phyloP scores from a whole-genome alignment of 106 monocot species.

The Platanthera zijinensis region DNA sequence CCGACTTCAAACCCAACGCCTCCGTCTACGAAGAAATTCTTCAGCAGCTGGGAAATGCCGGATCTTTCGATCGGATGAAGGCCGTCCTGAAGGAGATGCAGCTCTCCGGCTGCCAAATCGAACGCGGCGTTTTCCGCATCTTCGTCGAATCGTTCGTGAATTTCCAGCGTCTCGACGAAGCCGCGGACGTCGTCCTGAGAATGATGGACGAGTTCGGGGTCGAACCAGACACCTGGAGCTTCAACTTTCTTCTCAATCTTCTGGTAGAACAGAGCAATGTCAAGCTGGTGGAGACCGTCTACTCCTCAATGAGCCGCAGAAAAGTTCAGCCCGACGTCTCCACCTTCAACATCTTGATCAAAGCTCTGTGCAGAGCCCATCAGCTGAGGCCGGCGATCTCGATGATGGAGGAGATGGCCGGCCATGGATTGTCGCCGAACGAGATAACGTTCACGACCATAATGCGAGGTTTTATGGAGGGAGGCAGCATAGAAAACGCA shows the following conservation, averaged over 20 bases:
- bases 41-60: conserved; percentile 53
- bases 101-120: conserved; percentile 34
- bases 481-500: conserved; percentile 65
- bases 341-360: conserved; percentile 91
- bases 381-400: conserved; percentile 54
- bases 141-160: conserved; percentile 42
- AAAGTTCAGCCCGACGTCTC: conserved; percentile 55
- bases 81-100: conserved; percentile 41
- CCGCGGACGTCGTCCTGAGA: conserved; percentile 40
- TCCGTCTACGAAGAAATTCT: conserved; percentile 55
- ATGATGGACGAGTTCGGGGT: conserved; percentile 55
- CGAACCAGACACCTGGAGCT: conserved; percentile 33
- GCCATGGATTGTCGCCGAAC: conserved; percentile 45
- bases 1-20: conserved; percentile 26
- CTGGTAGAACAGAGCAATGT: conserved; percentile 64
- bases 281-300: conserved; percentile 71
- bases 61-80: conserved; percentile 54
- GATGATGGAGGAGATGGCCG: conserved; percentile 81
- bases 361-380: conserved; percentile 75
- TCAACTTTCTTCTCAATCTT: conserved; percentile 65
- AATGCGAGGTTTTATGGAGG: conserved; percentile 81
- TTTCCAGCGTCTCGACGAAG: conserved; percentile 49
- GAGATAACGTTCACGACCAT: conserved; percentile 88
- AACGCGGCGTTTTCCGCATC: conserved; percentile 39
- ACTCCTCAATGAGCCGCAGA: conserved; percentile 47